These are phyloP conservation scores for Xenoacremonium recifei DNA, from an alignment of 2,329 filamentous ascomycete genomes.

Conservation along the genomic window DNA sequence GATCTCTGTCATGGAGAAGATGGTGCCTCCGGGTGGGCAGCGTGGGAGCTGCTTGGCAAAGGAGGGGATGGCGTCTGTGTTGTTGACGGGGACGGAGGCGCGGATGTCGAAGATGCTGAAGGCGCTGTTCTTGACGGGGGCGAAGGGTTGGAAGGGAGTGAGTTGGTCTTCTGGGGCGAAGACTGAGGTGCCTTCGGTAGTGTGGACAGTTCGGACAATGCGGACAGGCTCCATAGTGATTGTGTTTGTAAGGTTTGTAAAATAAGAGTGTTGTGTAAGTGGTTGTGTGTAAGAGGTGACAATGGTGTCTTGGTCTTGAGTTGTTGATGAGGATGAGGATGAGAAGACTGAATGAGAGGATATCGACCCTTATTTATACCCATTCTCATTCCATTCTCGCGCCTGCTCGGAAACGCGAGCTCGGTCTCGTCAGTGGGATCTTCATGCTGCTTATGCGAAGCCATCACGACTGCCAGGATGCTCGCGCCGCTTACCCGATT, in stretches of 20 bases:
- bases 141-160: constrained; percentile 30
- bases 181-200: constrained; percentile 28
- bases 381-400: not conserved
- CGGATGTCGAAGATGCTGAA: constrained; percentile 32
- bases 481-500: constrained; percentile 19
- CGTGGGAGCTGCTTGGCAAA: constrained; percentile 28
- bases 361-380: constrained; percentile 2
- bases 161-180: constrained; percentile 28
- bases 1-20: constrained; percentile 34
- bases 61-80: constrained; percentile 14
- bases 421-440: not conserved
- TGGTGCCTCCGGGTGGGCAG: constrained; percentile 33
- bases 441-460: not conserved
- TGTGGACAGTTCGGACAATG: constrained; percentile 30
- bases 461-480: constrained; percentile 14
- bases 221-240: constrained; percentile 17
- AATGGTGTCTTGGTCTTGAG: not conserved
- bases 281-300: not conserved
- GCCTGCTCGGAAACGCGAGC: constrained; percentile 7
- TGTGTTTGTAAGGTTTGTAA: not conserved
- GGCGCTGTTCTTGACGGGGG: constrained; percentile 22
- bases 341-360: not conserved
- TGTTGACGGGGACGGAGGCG: constrained; percentile 29
- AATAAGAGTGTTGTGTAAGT: not conserved
- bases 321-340: constrained; percentile 1